phyloP scores from a whole-genome alignment of 192 early-diverging fungal genomes.

The Coemansia sp. region DNA sequence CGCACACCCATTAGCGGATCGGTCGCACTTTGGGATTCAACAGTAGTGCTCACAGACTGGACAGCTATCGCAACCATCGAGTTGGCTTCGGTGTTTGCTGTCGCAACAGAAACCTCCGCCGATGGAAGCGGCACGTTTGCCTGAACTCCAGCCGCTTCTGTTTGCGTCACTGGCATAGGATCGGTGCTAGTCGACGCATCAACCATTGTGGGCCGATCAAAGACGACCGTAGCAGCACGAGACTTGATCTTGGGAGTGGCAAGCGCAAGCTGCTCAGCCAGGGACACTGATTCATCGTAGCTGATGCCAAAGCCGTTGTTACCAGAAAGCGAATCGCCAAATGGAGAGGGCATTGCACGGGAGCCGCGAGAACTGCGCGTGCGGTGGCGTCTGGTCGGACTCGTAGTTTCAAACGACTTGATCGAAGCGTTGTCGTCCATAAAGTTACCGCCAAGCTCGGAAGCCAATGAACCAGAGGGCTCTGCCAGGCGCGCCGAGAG shows the following conservation, averaged over 20 bases:
- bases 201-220: conserved; percentile 21
- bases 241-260: conserved; percentile 13
- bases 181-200: conserved; percentile 33
- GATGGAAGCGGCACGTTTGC: conserved; percentile 11
- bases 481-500: conserved; percentile 1
- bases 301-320: conserved; percentile 34
- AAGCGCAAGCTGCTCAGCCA: conserved; percentile 41
- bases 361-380: conserved; percentile 16
- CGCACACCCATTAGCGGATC: conserved; percentile 16
- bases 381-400: conserved; percentile 5
- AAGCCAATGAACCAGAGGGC: conserved; percentile 15
- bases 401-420: conserved; percentile 5
- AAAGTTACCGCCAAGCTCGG: conserved; percentile 20
- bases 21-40: conserved; percentile 7
- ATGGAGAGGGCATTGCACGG: conserved; percentile 26
- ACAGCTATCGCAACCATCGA: conserved; percentile 2
- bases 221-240: conserved; percentile 1
- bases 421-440: conserved; percentile 13
- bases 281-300: conserved; percentile 26
- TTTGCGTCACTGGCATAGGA: conserved; percentile 3
- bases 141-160: conserved; percentile 7
- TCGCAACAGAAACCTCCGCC: conserved; percentile 7
- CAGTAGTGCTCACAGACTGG: not conserved
- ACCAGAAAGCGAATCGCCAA: conserved; percentile 15
- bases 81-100: conserved; percentile 6